Conservation (phyloP, 805 yeast species). For the Blastobotrys muscicola region DNA sequence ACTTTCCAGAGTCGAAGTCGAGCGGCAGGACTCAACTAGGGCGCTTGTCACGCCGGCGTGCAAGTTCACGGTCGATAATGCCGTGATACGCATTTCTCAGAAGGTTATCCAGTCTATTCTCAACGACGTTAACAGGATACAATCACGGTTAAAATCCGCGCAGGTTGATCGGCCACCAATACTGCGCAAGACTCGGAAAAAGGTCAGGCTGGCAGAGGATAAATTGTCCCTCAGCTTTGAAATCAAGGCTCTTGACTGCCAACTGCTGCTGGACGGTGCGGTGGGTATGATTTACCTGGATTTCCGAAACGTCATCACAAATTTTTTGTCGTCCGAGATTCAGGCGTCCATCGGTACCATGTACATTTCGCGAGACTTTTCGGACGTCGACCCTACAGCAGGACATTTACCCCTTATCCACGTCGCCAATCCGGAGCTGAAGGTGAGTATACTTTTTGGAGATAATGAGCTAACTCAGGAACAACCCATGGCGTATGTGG, state of each 20-base stretch:
- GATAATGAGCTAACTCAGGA: slow-evolving; percentile 9
- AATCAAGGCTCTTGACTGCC: slow-evolving; percentile 1
- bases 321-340: background rate
- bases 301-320: background rate
- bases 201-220: background rate
- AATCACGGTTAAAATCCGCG: too few species aligned
- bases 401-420: slow-evolving; percentile 11
- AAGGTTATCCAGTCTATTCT: background rate
- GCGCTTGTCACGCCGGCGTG: background rate
- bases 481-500: slow-evolving; percentile 35
- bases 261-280: background rate
- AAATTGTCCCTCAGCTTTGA: background rate
- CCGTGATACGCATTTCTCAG: background rate
- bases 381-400: slow-evolving; percentile 8
- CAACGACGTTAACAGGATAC: background rate
- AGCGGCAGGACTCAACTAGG: background rate
- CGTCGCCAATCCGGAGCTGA: slow-evolving; percentile 10
- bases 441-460: slow-evolving; percentile 5
- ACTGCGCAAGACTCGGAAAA: background rate
- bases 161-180: background rate
- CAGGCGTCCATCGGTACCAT: background rate
- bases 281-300: slow-evolving; percentile 2
- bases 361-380: slow-evolving; percentile 13
- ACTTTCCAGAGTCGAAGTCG: background rate
- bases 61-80: background rate